Evolutionary conservation across 306 rosid species (phyloP), one percentile per base, ranked within the genome.

Genomic region (Senna siamea): DNA sequence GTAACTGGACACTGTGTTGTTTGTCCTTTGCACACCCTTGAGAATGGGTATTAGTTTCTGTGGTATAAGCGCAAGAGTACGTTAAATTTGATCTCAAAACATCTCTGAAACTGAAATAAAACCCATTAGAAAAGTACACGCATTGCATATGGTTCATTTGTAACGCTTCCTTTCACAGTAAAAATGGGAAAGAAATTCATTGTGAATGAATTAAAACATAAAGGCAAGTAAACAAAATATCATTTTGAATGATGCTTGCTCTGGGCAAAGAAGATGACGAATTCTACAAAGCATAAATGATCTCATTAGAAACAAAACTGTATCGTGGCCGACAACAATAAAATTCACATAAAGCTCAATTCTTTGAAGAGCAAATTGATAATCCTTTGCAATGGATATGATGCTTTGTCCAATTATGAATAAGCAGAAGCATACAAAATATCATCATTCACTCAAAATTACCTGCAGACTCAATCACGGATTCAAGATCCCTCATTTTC

Each of bases 401-500:
- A 53, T 2, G 50, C 69, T 71, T 69, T 18, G 22, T 10, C 7
- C 6, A 58, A 22, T 43, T 9, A n/a, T n/a, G 28, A 58, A 50
- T 15, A 13, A 6, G 23, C 4, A 17, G 23, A 8, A 58, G 32
- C 5, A 61, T 34, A 5, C 72, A 18, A 58, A n/a, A 10, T 17
- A 0, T 11, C 20, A 17, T 5, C 2, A n/a, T 20, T 40, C 2
- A 41, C 38, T 26, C 22, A 30, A 73, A 50, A 35, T 66, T 81
- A 92, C 98, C 98, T 61, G 79, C 80, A 11, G 87, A 80, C 5
- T 77, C 75, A 79, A 85, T 80, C 30, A 89, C 71, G 12, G 94
- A 79, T 20, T 81, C 86, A 78, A 87, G 92, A 89, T 88, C 89
- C 60, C 77, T 88, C 82, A 87, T 87, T 81, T 91, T 94, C 52